Conservation (phyloP, 768 basidiomycete species). For the Tephrocybe sp. region DNA sequence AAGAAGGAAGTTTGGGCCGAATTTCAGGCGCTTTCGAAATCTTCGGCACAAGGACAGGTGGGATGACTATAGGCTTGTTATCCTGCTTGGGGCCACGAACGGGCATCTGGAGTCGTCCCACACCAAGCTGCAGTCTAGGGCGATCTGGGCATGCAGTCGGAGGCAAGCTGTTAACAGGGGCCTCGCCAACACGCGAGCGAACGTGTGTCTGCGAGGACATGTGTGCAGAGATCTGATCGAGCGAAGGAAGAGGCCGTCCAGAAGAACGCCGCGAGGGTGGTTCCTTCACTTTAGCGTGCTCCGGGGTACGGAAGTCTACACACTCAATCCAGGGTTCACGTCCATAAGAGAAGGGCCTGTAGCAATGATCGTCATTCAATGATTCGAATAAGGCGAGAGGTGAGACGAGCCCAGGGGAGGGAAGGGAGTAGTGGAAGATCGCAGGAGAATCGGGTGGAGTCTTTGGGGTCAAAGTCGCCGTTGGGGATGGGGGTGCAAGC, state of each 20-base stretch:
- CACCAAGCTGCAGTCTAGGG: conserved; percentile 28
- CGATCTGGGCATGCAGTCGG: conserved; percentile 30
- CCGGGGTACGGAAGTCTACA: conserved; percentile 56
- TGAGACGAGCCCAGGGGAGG: conserved; percentile 66
- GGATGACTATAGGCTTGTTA: conserved; percentile 27
- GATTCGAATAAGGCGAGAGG: conserved; percentile 61
- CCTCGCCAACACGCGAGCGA: conserved; percentile 20
- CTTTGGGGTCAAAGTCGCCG: conserved; percentile 55
- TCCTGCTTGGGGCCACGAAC: conserved; percentile 30
- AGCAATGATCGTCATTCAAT: conserved; percentile 33
- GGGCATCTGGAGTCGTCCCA: conserved; percentile 46
- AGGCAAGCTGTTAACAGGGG: conserved; percentile 24
- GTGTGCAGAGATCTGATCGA: conserved; percentile 75
- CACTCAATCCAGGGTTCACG: conserved; percentile 63
- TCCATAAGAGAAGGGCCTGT: conserved; percentile 20
- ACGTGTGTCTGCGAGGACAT: conserved; percentile 42
- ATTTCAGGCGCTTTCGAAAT: conserved; percentile 32
- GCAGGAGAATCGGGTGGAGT: conserved; percentile 72
- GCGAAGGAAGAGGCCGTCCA: conserved; percentile 52
- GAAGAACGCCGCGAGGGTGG: conserved; percentile 1
- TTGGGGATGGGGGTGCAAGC: conserved; percentile 62
- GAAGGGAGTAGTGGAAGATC: conserved; percentile 67
- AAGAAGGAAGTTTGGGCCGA: conserved; percentile 46
- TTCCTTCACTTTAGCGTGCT: conserved; percentile 20
- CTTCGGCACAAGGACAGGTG: conserved; percentile 37